Conservation (phyloP, 768 basidiomycete species). For the Psilocybe sp. region DNA sequence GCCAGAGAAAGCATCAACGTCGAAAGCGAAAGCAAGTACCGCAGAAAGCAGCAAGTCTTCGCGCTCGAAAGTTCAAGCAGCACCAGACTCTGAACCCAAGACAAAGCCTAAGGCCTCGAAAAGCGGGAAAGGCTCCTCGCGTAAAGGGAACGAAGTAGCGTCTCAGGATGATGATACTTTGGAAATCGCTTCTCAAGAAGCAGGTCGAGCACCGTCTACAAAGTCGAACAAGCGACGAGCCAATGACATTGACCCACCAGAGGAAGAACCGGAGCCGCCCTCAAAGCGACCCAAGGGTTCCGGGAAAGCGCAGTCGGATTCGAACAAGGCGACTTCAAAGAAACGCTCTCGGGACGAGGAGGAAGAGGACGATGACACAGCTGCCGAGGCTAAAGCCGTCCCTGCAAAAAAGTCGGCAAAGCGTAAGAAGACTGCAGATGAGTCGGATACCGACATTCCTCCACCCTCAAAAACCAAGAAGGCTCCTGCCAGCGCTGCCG, state of each 20-base stretch:
- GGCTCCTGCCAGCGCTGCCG: neutral
- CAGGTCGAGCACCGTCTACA: neutral
- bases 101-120: neutral
- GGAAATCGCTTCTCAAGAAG: neutral
- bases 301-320: neutral
- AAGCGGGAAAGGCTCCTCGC: too few relatives aligned
- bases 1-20: too few relatives aligned
- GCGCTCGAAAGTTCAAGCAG: neutral
- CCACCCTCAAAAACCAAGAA: slow-evolving; percentile 2
- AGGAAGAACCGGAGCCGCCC: neutral
- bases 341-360: neutral
- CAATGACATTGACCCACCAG: neutral
- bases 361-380: neutral
- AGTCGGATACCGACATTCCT: too few relatives aligned
- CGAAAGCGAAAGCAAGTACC: too few relatives aligned
- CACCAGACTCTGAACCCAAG: neutral
- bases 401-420: neutral
- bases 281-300: neutral
- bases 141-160: neutral
- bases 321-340: neutral
- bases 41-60: neutral
- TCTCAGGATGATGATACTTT: neutral
- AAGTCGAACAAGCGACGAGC: neutral
- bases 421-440: neutral
- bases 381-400: neutral